Evolutionary conservation across 1,139 yeast species (phyloP), one percentile per base, ranked within the genome.

Genomic region (Candida pseudoviswanathii): DNA sequence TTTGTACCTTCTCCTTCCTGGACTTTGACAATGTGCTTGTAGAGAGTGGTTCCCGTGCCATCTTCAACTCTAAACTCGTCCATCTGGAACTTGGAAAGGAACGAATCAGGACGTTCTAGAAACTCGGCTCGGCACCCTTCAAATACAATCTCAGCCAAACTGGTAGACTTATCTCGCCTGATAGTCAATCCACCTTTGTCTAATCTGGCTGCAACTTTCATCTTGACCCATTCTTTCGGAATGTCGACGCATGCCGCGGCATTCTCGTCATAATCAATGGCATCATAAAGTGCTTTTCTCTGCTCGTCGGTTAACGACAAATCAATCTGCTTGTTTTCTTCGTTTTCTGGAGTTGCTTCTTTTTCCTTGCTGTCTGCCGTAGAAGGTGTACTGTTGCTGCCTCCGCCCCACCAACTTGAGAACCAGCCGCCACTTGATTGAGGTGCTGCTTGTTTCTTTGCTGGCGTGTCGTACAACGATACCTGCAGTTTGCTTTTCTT

Each of bases 21-120:
- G 58, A 90, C 96, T 61, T 94, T 88, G n/a, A 92, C 94, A 51
- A 91, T 82, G 59, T 91, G 96, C 57, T 86, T 89, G 66, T 88
- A 90, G 24, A 90, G 69, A 0, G 96, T 80, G 2, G 75, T 67
- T 2, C 82, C 81, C 0, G 96, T 85, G 16, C 96, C 95, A 69
- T 94, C 99, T 62, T 89, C 96, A 10, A 95, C 86, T 52, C 86
- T 79, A 60, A 94, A 82, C 61, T 90, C 96, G 51, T 86, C 84
- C 54, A 94, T 75, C 50, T 89, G 86, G 60, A 92, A 84, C 48
- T 84, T 82, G 1, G 90, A 75, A 46, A 84, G 68, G 56, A 83
- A 83, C 0, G 98, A 91, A 57, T 87, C 92, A 0, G 92, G 87
- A 42, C 98, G 74, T 62, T 90, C 94, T 53, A 76, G 78, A 50